A percentile compares a stretch with the other conserved stretches of the same genome.
Evolutionary conservation across 495 filamentous ascomycete genomes (phyloP).

Genomic region (Aspergillus egyptiacus): DNA sequence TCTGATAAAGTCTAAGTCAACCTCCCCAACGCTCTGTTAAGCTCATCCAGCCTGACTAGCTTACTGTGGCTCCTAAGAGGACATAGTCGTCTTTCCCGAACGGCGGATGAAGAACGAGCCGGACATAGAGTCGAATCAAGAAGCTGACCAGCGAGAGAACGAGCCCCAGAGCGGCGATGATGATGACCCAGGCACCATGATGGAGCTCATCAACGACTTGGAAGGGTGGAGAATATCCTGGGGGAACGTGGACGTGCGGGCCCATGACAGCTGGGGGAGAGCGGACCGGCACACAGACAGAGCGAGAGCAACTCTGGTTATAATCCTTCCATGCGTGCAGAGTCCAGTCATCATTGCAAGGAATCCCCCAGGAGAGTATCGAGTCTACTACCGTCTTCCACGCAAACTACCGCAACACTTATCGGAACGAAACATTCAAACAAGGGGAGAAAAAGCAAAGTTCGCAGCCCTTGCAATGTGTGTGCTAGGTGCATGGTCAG

Average conservation of each 20-base stretch:
- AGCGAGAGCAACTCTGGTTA: neutral
- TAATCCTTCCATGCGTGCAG: conserved; percentile 8
- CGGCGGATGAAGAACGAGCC: conserved; percentile 31
- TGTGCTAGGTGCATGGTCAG: too few species aligned
- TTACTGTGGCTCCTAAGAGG: conserved; percentile 34
- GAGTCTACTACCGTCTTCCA: too few species aligned
- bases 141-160: conserved; percentile 42
- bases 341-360: neutral
- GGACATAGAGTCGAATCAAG: conserved; percentile 42
- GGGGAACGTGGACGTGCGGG: conserved; percentile 30
- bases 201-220: conserved; percentile 37
- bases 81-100: conserved; percentile 38
- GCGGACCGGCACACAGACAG: neutral
- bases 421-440: too few species aligned
- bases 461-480: too few species aligned
- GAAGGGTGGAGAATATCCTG: conserved; percentile 37
- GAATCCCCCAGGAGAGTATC: too few species aligned
- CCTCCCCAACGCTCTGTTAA: neutral
- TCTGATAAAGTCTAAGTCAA: conserved; percentile 18
- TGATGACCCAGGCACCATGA: conserved; percentile 43
- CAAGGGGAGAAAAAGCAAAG: too few species aligned
- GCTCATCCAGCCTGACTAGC: neutral
- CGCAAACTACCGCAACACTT: too few species aligned
- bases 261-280: conserved; percentile 20
- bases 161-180: conserved; percentile 42